Base-by-base conservation (phyloP, 805 yeast genomes). In the Jamesozyma piceae region DNA sequence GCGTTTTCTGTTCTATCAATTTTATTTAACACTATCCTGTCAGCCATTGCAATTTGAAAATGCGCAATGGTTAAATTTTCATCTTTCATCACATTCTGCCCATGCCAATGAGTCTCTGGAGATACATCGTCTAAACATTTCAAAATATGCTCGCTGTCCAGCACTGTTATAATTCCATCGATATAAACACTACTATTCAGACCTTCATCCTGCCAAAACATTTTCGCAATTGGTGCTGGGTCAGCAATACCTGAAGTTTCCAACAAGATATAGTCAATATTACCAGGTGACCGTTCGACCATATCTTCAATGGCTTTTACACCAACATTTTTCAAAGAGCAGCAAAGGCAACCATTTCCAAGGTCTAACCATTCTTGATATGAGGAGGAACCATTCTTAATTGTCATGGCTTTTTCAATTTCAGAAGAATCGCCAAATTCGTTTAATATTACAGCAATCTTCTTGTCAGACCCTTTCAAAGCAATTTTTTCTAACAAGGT, bases 241-340 rank as follows among this genome's bases (percentile, higher is more conserved):
- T 92, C 97, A 0, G 98, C 98, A 14, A 92, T 73, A 0, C 98
- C 98, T 0, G 95, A 87, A 0, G 98, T 92, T 58, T 92, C 98
- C 41, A 92, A 66, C 20, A 92, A 60, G n/a, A 92, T 88, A 57
- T 90, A 83, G 62, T 92, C 98, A 40, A 90, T 88, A 40, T 73
- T 73, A 27, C 77, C 80, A 5, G 80, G 81, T 27, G 80, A 73
- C 41, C 79, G 73, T 26, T 78, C 80, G 46, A 90, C 79, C 51
- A 92, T 73, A 44, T 85, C 76, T 60, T 92, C 98, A 42, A 92
- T 88, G 0, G 98, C 98, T 34, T 82, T 72, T 1, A 92, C 97
- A 4, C 98, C 98, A 43, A 80, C 83, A 60, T 89, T 97, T 58
- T 87, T 88, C 28, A 94, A 95, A 0, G 97, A 85, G 57, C 98